These are phyloP conservation scores for Monosporascus sp. DNA, from an alignment of 2,329 filamentous ascomycete species.

Conservation along the genomic window DNA sequence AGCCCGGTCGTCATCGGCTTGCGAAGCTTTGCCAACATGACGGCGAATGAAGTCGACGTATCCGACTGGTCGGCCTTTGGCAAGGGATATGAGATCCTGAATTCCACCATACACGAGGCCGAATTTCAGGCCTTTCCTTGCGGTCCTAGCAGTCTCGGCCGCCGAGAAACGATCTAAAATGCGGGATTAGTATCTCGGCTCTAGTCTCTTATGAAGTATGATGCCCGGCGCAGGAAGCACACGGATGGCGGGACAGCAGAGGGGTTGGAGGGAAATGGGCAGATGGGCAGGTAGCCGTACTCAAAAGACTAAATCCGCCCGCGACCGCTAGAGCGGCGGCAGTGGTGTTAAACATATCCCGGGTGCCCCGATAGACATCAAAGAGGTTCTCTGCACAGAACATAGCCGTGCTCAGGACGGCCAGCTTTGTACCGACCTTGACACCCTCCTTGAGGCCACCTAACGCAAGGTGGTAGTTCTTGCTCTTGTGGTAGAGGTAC, in stretches of 20 bases:
- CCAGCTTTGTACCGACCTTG: conserved; percentile 65
- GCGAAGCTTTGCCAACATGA: conserved; percentile 28
- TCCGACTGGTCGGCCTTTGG: conserved; percentile 65
- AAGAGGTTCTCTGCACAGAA: conserved; percentile 81
- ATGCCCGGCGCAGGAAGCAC: neutral
- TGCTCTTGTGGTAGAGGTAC: conserved; percentile 98
- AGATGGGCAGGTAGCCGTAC: conserved; percentile 37
- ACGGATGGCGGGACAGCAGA: neutral
- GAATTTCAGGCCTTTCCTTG: conserved; percentile 71
- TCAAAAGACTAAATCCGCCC: conserved; percentile 80
- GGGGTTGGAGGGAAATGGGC: too few species aligned
- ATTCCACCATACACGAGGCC: conserved; percentile 74
- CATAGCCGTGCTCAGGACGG: conserved; percentile 69
- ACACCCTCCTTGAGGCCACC: conserved; percentile 75
- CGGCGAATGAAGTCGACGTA: conserved; percentile 66
- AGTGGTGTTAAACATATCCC: conserved; percentile 76
- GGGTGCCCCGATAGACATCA: conserved; percentile 62
- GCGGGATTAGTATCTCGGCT: neutral
- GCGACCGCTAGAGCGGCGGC: conserved; percentile 79
- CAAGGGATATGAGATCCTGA: conserved; percentile 68
- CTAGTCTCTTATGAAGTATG: too few species aligned
- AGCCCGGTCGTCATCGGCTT: conserved; percentile 11
- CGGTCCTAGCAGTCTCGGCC: conserved; percentile 69
- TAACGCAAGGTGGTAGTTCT: conserved; percentile 82
- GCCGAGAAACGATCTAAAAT: conserved; percentile 69